Percentiles rank a stretch among this genome's conserved stretches.
Evolutionary conservation across 495 filamentous ascomycete genomes (phyloP).

Genomic region (Penicillium nucicola): DNA sequence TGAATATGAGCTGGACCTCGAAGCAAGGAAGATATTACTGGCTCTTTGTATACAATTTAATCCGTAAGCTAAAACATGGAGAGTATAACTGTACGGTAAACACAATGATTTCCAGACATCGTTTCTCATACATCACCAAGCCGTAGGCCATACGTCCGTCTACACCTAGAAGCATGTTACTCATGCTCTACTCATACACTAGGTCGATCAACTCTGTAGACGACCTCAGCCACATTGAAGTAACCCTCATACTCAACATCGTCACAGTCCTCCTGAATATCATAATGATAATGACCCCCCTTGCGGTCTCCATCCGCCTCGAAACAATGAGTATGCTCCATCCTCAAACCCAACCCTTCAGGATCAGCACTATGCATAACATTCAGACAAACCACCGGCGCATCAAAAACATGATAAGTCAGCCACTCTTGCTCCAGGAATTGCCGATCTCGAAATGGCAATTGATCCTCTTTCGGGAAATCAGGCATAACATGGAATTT

Average conservation of each 20-base stretch:
- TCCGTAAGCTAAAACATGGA: too few species aligned
- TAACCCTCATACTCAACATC: slow-evolving; percentile 42
- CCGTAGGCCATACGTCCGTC: too few species aligned
- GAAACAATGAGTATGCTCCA: slow-evolving; percentile 47
- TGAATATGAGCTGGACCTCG: too few species aligned
- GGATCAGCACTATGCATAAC: slow-evolving; percentile 39
- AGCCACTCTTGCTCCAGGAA: slow-evolving; percentile 32
- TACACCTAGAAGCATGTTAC: too few species aligned
- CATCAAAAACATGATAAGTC: slow-evolving; percentile 30
- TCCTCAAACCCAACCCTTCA: slow-evolving; percentile 28
- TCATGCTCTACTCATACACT: not conserved
- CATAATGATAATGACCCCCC: slow-evolving; percentile 42
- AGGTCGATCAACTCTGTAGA: slow-evolving; percentile 38
- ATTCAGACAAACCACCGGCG: slow-evolving; percentile 34
- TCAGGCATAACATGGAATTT: slow-evolving; percentile 46
- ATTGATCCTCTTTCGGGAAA: slow-evolving; percentile 25
- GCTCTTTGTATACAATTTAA: too few species aligned
- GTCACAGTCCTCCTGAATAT: slow-evolving; percentile 18
- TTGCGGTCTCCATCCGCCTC: slow-evolving; percentile 18
- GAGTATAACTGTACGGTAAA: too few species aligned
- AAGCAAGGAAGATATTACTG: too few species aligned
- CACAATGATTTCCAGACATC: too few species aligned
- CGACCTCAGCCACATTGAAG: slow-evolving; percentile 29
- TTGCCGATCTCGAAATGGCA: slow-evolving; percentile 24
- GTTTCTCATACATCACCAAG: too few species aligned